Evolutionary conservation across 352 stramenopile genomes (phyloP).

Genomic region (Globisporangium irregulare): DNA sequence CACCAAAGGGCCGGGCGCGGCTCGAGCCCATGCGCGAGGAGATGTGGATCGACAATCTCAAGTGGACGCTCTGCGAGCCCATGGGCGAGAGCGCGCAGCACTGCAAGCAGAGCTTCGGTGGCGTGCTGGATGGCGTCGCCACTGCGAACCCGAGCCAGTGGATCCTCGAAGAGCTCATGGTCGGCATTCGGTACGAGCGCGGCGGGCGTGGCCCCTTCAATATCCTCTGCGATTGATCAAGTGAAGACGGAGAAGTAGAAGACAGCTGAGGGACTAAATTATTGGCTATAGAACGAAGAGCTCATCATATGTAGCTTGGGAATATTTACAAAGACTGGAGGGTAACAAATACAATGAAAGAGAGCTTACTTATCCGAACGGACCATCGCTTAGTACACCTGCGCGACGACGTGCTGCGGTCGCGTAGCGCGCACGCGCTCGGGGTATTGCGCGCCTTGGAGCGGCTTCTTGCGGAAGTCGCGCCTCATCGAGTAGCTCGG

Average conservation of each 20-base stretch:
- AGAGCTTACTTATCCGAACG: background rate
- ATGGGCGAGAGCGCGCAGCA: constrained; percentile 14
- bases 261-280: constrained; percentile 1
- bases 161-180: constrained; percentile 20
- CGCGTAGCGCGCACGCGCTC: constrained; percentile 48
- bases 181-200: constrained; percentile 18
- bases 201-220: constrained; percentile 11
- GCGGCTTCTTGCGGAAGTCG: constrained; percentile 24
- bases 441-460: constrained; percentile 27
- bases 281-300: background rate
- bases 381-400: constrained; percentile 35
- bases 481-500: constrained; percentile 51
- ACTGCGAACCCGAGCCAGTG: constrained; percentile 17
- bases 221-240: constrained; percentile 6
- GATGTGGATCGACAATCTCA: constrained; percentile 20
- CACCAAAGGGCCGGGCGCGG: background rate
- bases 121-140: constrained; percentile 14
- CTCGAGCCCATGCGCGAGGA: constrained; percentile 16
- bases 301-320: background rate
- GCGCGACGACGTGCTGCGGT: constrained; percentile 59
- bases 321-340: background rate
- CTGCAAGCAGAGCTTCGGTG: constrained; percentile 16
- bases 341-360: background rate
- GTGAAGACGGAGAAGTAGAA: background rate
- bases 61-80: constrained; percentile 18